Base-by-base conservation (phyloP, 2,329 filamentous ascomycete species). In the Colletotrichum sp. region DNA sequence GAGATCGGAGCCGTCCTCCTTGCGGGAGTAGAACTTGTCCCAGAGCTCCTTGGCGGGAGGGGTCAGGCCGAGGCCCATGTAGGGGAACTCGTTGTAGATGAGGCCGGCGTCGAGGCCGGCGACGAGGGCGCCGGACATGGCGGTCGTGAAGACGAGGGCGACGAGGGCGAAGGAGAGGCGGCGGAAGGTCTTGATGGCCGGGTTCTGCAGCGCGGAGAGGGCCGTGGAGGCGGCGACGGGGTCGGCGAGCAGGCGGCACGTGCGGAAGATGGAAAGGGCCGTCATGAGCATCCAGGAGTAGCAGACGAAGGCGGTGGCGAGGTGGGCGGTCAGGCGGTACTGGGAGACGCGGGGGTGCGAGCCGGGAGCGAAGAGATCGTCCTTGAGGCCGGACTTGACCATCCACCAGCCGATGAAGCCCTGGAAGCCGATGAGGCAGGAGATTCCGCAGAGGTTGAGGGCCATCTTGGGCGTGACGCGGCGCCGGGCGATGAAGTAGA, bases 341-440 rank as follows among this genome's bases (percentile, higher is more conserved):
- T 99, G 97, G 75, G 93, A 96, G 64, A 99, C 97, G 73, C 97
- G 92, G 1, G 97, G 97, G 83, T 98, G 95, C 70, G 93, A 94
- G 15, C 96, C 97, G 4, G 95, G 93, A 24, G 94, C 94, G 81
- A 99, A 98, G 33, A 99, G 90, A 82, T 99, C 97, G 81, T 98
- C 97, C 82, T 96, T 97, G 76, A 99, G 88, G 3, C 97, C 97
- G 13, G 94, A 97, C 84, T 97, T 97, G 78, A 99, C 97, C 97
- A 99, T 99, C 95, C 97, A 99, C 97, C 97, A 99, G 69, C 97
- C 97, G 76, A 99, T 93, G 80, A 97, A 91, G 58, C 97, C 97
- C 83, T 99, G 97, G 83, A 98, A 97, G 69, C 95, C 97, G 79
- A 99, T 98, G 78, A 98, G 88, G 63, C 90, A 91, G 57, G 95